Evolutionary conservation across 208 protist genomes (phyloP).

Genomic region (Trypanosoma cruzi): DNA sequence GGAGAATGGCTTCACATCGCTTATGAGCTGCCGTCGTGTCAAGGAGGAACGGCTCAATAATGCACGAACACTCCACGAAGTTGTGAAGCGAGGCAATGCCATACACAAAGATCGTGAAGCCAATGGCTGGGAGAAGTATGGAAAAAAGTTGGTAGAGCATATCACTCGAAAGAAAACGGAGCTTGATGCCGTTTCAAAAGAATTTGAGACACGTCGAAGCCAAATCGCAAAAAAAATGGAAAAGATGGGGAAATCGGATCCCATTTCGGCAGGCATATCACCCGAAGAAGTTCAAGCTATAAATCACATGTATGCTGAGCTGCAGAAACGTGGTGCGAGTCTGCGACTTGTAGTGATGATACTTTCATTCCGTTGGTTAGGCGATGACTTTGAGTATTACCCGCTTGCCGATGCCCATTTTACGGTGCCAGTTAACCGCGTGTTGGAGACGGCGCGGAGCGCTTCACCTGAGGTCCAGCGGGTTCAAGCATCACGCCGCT

Average conservation of each 20-base stretch:
- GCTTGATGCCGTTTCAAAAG: slow-evolving; percentile 26
- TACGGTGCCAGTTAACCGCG: slow-evolving; percentile 12
- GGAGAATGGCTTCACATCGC: slow-evolving; percentile 52
- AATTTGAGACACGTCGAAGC: slow-evolving; percentile 31
- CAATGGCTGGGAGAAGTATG: slow-evolving; percentile 62
- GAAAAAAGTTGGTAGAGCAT: slow-evolving; percentile 40
- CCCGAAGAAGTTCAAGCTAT: slow-evolving; percentile 37
- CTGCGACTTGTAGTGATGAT: slow-evolving; percentile 39
- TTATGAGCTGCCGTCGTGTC: slow-evolving; percentile 45
- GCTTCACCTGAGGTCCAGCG: slow-evolving; percentile 5
- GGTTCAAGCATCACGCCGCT: not conserved
- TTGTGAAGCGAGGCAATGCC: slow-evolving; percentile 41
- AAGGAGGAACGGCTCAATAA: slow-evolving; percentile 31
- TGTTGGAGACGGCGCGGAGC: slow-evolving; percentile 18
- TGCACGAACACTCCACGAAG: slow-evolving; percentile 25
- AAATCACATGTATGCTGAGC: slow-evolving; percentile 22
- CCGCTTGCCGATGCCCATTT: slow-evolving; percentile 30
- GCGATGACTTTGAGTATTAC: slow-evolving; percentile 80
- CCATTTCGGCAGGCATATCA: slow-evolving; percentile 46
- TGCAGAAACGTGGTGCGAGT: slow-evolving; percentile 26
- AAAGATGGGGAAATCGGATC: slow-evolving; percentile 25
- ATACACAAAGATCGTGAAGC: slow-evolving; percentile 39
- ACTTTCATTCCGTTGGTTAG: slow-evolving; percentile 44
- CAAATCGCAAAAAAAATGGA: slow-evolving; percentile 37
- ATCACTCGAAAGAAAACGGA: slow-evolving; percentile 24